A percentile compares a stretch with the other conserved stretches of the same genome.
Evolutionary conservation across 73 alveolate genomes (phyloP).

Genomic region (Paramecium primaurelia): DNA sequence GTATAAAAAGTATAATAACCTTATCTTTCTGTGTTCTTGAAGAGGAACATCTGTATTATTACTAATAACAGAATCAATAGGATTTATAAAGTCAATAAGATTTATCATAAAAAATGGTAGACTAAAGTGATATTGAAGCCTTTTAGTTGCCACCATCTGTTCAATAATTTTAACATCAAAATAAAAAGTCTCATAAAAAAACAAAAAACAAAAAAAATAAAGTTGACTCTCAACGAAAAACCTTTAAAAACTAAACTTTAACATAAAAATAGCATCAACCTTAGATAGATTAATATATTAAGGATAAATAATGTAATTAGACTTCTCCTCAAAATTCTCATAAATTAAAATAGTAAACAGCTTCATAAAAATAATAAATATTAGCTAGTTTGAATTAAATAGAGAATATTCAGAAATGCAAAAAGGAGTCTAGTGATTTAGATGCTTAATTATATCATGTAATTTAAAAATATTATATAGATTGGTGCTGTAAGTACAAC

Average conservation of each 20-base stretch:
- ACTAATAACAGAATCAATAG: not conserved
- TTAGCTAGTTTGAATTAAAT: not conserved
- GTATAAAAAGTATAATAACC: not conserved
- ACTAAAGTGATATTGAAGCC: not conserved
- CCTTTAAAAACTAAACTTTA: not conserved
- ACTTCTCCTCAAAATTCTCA: not conserved
- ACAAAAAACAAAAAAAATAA: not conserved
- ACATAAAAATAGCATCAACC: not conserved
- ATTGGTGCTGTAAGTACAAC: conserved; percentile 6
- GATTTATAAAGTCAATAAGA: not conserved
- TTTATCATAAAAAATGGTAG: not conserved
- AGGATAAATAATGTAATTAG: not conserved
- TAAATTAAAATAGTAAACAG: not conserved
- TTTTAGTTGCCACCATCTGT: not conserved
- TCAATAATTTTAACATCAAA: not conserved
- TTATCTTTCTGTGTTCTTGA: not conserved
- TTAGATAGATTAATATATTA: not conserved
- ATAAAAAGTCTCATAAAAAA: not conserved
- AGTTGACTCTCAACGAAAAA: not conserved
- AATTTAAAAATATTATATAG: not conserved
- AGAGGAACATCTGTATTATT: not conserved
- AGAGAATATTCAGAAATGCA: not conserved
- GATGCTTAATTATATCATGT: not conserved
- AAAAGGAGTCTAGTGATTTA: not conserved
- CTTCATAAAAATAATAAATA: not conserved